Conservation (phyloP, 2,329 filamentous ascomycete species). For the Phialemonium atrogriseum region DNA sequence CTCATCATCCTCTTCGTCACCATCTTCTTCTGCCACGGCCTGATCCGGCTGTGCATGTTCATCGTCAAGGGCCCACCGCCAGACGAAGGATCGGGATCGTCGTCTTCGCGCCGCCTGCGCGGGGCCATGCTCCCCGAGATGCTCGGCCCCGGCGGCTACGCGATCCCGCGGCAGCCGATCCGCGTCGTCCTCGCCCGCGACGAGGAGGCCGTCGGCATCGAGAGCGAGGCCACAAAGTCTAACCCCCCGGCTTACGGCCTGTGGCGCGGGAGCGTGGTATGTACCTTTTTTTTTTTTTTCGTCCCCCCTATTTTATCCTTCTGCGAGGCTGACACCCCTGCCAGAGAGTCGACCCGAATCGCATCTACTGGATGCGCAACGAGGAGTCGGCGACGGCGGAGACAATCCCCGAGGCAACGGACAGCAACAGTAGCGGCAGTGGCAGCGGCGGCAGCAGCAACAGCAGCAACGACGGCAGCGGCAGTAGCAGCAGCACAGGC, state of each 20-base stretch:
- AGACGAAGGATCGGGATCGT: constrained; percentile 20
- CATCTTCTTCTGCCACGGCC: constrained; percentile 72
- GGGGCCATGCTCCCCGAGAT: constrained; percentile 28
- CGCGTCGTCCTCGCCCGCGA: constrained; percentile 67
- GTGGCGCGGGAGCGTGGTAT: constrained; percentile 74
- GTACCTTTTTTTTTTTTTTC: constrained; percentile 23
- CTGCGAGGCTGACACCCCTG: background rate
- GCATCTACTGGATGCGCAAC: constrained; percentile 73
- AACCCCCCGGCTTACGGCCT: constrained; percentile 79
- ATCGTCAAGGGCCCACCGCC: constrained; percentile 39
- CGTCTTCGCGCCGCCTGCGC: too few relatives aligned
- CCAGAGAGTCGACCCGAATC: constrained; percentile 68
- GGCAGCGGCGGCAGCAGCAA: constrained; percentile 14
- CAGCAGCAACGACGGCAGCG: constrained; percentile 16
- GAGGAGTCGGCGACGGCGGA: constrained; percentile 22
- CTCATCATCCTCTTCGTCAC: constrained; percentile 66
- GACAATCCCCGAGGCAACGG: constrained; percentile 9
- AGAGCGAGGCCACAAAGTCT: constrained; percentile 45
- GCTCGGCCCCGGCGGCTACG: constrained; percentile 54
- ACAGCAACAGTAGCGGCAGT: constrained; percentile 12
- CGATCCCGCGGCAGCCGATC: constrained; percentile 65
- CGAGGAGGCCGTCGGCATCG: constrained; percentile 56
- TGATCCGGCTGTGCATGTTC: constrained; percentile 66
- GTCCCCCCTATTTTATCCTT: constrained; percentile 5
- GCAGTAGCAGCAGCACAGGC: constrained; percentile 11